Evolutionary conservation across 805 yeast genomes (phyloP).

Genomic region (Suhomyces emberorum): DNA sequence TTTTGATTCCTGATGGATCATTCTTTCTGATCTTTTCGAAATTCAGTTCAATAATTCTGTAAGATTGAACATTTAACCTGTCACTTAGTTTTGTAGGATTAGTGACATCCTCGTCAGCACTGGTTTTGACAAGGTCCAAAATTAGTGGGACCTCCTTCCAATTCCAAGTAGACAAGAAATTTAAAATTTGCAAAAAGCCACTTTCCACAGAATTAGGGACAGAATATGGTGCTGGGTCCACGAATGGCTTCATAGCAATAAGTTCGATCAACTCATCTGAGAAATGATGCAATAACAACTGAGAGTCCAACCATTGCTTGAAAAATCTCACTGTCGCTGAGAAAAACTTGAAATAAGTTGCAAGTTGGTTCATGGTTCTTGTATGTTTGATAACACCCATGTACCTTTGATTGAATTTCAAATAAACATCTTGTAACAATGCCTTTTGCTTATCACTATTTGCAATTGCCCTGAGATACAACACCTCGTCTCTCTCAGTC

Average conservation of each 20-base stretch:
- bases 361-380: conserved; percentile 66
- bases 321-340: conserved; percentile 81
- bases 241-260: conserved; percentile 77
- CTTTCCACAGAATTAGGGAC: conserved; percentile 75
- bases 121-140: conserved; percentile 63
- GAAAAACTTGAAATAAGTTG: conserved; percentile 67
- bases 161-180: conserved; percentile 80
- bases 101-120: conserved; percentile 21
- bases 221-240: conserved; percentile 81
- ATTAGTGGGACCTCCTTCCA: conserved; percentile 89
- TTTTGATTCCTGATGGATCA: conserved; percentile 78
- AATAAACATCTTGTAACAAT: conserved; percentile 56
- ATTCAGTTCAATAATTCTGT: conserved; percentile 58
- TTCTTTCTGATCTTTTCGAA: conserved; percentile 66
- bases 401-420: conserved; percentile 64
- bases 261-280: conserved; percentile 79
- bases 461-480: conserved; percentile 69
- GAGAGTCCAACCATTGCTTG: conserved; percentile 88
- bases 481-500: conserved; percentile 78
- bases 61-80: conserved; percentile 56
- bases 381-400: conserved; percentile 75
- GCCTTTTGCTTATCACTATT: conserved; percentile 62
- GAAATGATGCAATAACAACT: conserved; percentile 67
- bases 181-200: conserved; percentile 74
- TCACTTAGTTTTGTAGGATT: conserved; percentile 43